Evolutionary conservation across 1,139 yeast genomes (phyloP).

Genomic region (Scheffersomyces parashehatae): DNA sequence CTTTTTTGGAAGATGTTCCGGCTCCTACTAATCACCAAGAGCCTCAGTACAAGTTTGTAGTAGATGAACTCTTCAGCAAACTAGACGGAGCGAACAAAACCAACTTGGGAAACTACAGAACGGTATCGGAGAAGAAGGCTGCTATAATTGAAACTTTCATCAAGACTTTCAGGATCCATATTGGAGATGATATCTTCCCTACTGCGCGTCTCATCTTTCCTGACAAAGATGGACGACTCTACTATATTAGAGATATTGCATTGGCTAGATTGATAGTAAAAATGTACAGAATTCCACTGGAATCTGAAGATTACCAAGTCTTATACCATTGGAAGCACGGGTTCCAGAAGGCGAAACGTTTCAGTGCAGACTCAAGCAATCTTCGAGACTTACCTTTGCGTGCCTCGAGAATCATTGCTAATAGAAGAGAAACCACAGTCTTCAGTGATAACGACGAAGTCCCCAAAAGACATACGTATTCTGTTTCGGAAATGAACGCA

Average conservation of each 20-base stretch:
- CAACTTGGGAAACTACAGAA: slow-evolving; percentile 26
- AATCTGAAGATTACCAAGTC: slow-evolving; percentile 35
- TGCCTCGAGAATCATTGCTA: slow-evolving; percentile 40
- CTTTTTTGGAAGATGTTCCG: slow-evolving; percentile 11
- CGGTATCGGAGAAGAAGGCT: slow-evolving; percentile 32
- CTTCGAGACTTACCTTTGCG: slow-evolving; percentile 45
- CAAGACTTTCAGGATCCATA: slow-evolving; percentile 58
- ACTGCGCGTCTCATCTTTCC: slow-evolving; percentile 66
- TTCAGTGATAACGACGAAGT: background rate
- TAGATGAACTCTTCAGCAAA: slow-evolving; percentile 33
- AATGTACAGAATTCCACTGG: slow-evolving; percentile 36
- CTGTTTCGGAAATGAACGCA: slow-evolving; percentile 60
- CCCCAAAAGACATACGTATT: slow-evolving; percentile 8
- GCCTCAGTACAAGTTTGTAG: slow-evolving; percentile 29
- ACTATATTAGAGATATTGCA: slow-evolving; percentile 53
- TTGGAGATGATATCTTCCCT: slow-evolving; percentile 73
- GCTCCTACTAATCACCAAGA: slow-evolving; percentile 10
- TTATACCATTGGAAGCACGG: slow-evolving; percentile 42
- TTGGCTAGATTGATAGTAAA: slow-evolving; percentile 45
- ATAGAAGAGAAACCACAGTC: slow-evolving; percentile 29
- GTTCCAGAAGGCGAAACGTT: slow-evolving; percentile 30
- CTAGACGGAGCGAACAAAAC: slow-evolving; percentile 31
- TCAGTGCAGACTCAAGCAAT: slow-evolving; percentile 30
- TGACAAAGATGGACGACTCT: slow-evolving; percentile 55
- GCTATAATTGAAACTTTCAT: slow-evolving; percentile 48